A percentile compares a stretch with the other conserved stretches of the same genome.
phyloP scores from a whole-genome alignment of 2,329 filamentous ascomycete species.

The Coleophoma cylindrospora region DNA sequence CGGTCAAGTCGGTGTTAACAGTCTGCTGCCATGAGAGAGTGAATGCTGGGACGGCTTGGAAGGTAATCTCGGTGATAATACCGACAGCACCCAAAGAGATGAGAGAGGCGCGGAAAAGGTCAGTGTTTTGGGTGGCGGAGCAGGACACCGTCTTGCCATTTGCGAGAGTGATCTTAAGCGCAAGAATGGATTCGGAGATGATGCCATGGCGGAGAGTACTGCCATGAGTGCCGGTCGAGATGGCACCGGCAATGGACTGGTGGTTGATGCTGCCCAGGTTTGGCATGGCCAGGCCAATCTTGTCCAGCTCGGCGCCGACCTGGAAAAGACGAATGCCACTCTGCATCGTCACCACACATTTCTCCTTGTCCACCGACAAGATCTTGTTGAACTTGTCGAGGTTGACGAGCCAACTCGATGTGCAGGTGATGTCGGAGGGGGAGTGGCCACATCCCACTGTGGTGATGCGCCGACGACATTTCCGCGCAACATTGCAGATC shows the following conservation, averaged over 20 bases:
- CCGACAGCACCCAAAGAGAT: slow-evolving; percentile 86
- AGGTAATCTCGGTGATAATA: slow-evolving; percentile 84
- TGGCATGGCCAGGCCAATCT: slow-evolving; percentile 75
- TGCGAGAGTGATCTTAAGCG: slow-evolving; percentile 75
- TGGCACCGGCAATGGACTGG: slow-evolving; percentile 88
- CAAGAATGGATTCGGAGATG: slow-evolving; percentile 71
- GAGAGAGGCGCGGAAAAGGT: slow-evolving; percentile 84
- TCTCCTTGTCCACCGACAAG: slow-evolving; percentile 61
- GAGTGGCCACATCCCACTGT: slow-evolving; percentile 91
- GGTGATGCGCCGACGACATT: slow-evolving; percentile 75
- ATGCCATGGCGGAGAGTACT: slow-evolving; percentile 80
- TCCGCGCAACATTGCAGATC: slow-evolving; percentile 72
- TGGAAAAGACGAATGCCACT: slow-evolving; percentile 80
- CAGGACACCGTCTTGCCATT: slow-evolving; percentile 73
- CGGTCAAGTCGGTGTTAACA: slow-evolving; percentile 62
- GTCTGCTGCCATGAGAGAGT: slow-evolving; percentile 85
- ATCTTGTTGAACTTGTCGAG: slow-evolving; percentile 78
- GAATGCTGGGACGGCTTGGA: slow-evolving; percentile 74
- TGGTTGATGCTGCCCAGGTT: slow-evolving; percentile 94
- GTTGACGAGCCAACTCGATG: slow-evolving; percentile 91
- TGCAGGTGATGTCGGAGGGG: slow-evolving; percentile 86
- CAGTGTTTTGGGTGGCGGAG: slow-evolving; percentile 58
- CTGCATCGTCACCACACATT: slow-evolving; percentile 69
- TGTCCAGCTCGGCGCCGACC: slow-evolving; percentile 69
- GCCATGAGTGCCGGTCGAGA: slow-evolving; percentile 90